Evolutionary conservation across 768 basidiomycete genomes (phyloP), one percentile per base, ranked within the genome.

Genomic region (Baorangia bicolor): DNA sequence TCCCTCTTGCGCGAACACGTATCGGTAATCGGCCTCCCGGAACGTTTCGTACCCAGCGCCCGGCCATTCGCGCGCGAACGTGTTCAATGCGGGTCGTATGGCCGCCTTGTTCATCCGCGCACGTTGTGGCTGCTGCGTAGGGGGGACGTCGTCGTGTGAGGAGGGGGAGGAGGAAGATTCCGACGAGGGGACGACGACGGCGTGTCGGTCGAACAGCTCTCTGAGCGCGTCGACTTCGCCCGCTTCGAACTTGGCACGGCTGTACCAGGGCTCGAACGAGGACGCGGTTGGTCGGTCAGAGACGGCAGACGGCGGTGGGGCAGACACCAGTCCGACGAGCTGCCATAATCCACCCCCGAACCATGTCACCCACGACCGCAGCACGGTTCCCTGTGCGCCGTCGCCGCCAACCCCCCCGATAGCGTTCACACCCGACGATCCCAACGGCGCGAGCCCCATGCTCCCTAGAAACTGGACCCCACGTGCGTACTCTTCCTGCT

Each of bases 1-100:
- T 4, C 90, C 94, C 57, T 88, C 86, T 68, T 89, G 86, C 52
- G 80, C 79, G 49, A 95, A 77, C 1, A 92, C 90, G 67, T 92
- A 88, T 33, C 84, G 80, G 40, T 86, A 78, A 57, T 92, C 90
- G 59, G 84, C 82, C 40, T 75, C 69, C 49, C 80, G 75, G 55
- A 89, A 75, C 14, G 75, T 79, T 60, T 83, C 84, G 61, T 91
- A 90, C 28, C 81, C 85, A 14, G 65, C 63, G 0, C 66, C 69
- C 0, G 69, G 64, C 62, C 68, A 68, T 21, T 65, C 66, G 42
- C 69, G 64, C 23, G 77, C 71, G 48, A 79, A 75, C 40, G 75
- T 73, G 63, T 71, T 72, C 61, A 87, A 62, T 37, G 79, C 66
- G 41, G 76, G 72, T 43, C 73, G 62, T 34, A 84, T 58, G 59